Percentiles rank a stretch among this genome's conserved stretches.
phyloP scores from a whole-genome alignment of 2,329 filamentous ascomycete species.

The Apiospora rasikravindrae region DNA sequence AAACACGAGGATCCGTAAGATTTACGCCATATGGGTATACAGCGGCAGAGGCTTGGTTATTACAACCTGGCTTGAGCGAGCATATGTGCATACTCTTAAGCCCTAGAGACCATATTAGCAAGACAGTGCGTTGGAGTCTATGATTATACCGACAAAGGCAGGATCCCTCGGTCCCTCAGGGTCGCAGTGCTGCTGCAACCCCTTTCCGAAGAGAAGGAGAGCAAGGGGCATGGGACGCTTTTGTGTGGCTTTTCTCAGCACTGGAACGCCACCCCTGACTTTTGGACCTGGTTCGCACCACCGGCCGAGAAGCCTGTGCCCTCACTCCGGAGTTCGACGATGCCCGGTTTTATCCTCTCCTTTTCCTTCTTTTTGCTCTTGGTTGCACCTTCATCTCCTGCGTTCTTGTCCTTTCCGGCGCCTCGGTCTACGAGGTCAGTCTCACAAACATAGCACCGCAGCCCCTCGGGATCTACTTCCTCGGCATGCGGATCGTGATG shows the following conservation, averaged over 20 bases:
- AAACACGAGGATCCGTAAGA: neutral
- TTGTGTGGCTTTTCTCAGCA: constrained; percentile 56
- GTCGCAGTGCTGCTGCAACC: neutral
- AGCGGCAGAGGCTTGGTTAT: neutral
- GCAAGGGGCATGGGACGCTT: neutral
- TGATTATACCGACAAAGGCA: neutral
- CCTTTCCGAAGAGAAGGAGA: neutral
- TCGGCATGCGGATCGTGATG: constrained; percentile 64
- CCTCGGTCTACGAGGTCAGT: constrained; percentile 66
- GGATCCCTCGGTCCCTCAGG: neutral
- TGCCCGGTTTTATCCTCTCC: constrained; percentile 68
- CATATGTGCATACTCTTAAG: neutral
- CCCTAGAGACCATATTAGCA: neutral
- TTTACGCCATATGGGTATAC: neutral
- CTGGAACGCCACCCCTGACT: constrained; percentile 79
- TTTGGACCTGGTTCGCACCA: constrained; percentile 82
- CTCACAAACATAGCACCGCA: constrained; percentile 88
- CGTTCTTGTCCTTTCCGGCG: too few relatives aligned
- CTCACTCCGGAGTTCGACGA: constrained; percentile 82
- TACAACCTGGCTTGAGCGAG: neutral
- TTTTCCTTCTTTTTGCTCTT: constrained; percentile 43
- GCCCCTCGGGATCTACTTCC: constrained; percentile 43
- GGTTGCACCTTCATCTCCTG: constrained; percentile 44
- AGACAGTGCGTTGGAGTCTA: neutral
- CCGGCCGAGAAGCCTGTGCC: constrained; percentile 91